These are phyloP conservation scores for Teunomyces pallodes DNA, from an alignment of 805 yeast species.

Conservation along the genomic window DNA sequence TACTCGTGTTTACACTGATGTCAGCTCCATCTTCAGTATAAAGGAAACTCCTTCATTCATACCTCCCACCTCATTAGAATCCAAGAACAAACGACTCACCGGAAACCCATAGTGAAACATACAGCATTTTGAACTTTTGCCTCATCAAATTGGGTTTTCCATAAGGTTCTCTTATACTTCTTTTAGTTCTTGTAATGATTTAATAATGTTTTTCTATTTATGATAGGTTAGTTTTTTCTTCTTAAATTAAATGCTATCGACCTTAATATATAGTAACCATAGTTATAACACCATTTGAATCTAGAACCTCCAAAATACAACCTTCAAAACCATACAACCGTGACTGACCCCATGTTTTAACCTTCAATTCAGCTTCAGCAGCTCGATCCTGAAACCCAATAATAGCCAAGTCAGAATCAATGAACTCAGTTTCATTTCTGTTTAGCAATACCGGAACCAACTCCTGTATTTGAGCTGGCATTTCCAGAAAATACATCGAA, in stretches of 20 bases:
- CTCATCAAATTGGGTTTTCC: not conserved
- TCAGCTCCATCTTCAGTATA: constrained; percentile 27
- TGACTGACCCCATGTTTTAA: constrained; percentile 43
- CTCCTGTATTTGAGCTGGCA: constrained; percentile 18
- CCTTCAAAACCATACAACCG: constrained; percentile 37
- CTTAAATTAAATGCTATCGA: not conserved
- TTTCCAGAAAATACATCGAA: constrained; percentile 30
- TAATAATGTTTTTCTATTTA: not conserved
- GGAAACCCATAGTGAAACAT: not conserved
- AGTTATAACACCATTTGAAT: constrained; percentile 33
- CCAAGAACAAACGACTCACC: not conserved
- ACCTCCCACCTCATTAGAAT: constrained; percentile 3
- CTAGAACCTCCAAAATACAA: constrained; percentile 44
- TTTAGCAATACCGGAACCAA: constrained; percentile 36
- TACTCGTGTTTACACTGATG: constrained; percentile 23
- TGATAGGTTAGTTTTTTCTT: no score
- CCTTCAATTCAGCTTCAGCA: constrained; percentile 14
- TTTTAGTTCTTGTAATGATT: not conserved
- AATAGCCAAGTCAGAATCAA: constrained; percentile 35
- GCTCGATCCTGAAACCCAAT: constrained; percentile 14
- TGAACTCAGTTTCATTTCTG: constrained; percentile 39
- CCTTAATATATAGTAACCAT: constrained; percentile 35
- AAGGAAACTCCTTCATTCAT: constrained; percentile 6
- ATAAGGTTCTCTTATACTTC: not conserved
- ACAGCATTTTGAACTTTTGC: not conserved